Evolutionary conservation across 2,329 filamentous ascomycete genomes (phyloP).

Genomic region (Cladophialophora yegresii): DNA sequence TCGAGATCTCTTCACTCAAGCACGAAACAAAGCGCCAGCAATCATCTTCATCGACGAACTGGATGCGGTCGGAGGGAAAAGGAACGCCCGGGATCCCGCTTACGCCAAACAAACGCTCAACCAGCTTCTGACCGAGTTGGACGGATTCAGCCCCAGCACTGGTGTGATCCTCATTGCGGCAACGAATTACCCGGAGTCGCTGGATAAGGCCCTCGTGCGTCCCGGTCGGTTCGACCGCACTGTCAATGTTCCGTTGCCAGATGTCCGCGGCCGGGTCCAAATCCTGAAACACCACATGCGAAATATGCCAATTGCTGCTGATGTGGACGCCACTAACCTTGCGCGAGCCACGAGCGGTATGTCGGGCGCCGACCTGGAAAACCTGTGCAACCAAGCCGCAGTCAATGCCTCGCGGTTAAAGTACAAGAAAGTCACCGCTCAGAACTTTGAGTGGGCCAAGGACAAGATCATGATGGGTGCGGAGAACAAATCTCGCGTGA

Average conservation of each 20-base stretch:
- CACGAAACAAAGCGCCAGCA: slow-evolving; percentile 79
- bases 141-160: slow-evolving; percentile 92
- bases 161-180: slow-evolving; percentile 95
- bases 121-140: slow-evolving; percentile 92
- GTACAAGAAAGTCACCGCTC: slow-evolving; percentile 69
- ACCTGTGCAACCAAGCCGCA: slow-evolving; percentile 93
- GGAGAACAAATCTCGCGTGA: slow-evolving; percentile 84
- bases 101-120: slow-evolving; percentile 98
- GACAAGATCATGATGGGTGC: slow-evolving; percentile 98
- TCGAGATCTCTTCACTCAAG: slow-evolving; percentile 82
- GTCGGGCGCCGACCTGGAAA: slow-evolving; percentile 94
- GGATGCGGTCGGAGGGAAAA: slow-evolving; percentile 90
- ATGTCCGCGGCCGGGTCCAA: slow-evolving; percentile 87
- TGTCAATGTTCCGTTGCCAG: slow-evolving; percentile 82
- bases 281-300: slow-evolving; percentile 93
- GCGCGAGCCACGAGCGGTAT: slow-evolving; percentile 87
- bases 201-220: slow-evolving; percentile 91
- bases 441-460: slow-evolving; percentile 94
- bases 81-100: slow-evolving; percentile 87
- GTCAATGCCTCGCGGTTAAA: slow-evolving; percentile 91
- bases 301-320: slow-evolving; percentile 76
- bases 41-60: slow-evolving; percentile 97
- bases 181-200: slow-evolving; percentile 90
- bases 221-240: slow-evolving; percentile 96
- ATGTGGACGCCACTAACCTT: slow-evolving; percentile 81